Conservation (phyloP, 202 grass and related monocot genomes). For the Cymbopogon flexuosus region DNA sequence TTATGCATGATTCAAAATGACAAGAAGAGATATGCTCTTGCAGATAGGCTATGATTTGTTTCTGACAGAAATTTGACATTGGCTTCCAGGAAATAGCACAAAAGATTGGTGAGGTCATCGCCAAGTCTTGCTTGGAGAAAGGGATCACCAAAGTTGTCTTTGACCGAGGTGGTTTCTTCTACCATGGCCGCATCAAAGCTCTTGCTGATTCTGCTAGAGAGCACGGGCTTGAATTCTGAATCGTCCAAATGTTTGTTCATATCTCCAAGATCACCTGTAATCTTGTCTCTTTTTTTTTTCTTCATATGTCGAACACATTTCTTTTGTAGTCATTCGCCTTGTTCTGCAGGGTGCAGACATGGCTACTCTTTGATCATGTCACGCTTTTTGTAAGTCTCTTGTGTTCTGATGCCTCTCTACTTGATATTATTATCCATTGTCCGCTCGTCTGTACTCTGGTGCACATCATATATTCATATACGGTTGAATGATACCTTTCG, state of each 20-base stretch:
- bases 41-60: background rate
- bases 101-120: slow-evolving; percentile 81
- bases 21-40: background rate
- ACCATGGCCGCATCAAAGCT: slow-evolving; percentile 81
- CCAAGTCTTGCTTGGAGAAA: slow-evolving; percentile 90
- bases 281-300: background rate
- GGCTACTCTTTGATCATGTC: background rate
- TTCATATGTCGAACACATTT: background rate
- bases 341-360: slow-evolving; percentile 1
- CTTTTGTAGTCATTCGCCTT: slow-evolving; percentile 24
- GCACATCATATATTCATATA: background rate
- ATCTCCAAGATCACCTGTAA: slow-evolving; percentile 23
- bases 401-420: background rate
- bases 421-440: background rate
- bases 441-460: background rate
- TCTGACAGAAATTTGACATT: background rate
- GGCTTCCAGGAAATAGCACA: slow-evolving; percentile 71
- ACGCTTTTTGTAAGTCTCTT: background rate
- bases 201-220: slow-evolving; percentile 81
- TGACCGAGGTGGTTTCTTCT: slow-evolving; percentile 80
- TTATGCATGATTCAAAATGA: background rate
- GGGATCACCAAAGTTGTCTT: slow-evolving; percentile 89
- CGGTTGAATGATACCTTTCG: background rate
- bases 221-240: slow-evolving; percentile 77
- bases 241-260: slow-evolving; percentile 31